Conservation (phyloP, 805 yeast genomes). For the Suhomyces prunicola region DNA sequence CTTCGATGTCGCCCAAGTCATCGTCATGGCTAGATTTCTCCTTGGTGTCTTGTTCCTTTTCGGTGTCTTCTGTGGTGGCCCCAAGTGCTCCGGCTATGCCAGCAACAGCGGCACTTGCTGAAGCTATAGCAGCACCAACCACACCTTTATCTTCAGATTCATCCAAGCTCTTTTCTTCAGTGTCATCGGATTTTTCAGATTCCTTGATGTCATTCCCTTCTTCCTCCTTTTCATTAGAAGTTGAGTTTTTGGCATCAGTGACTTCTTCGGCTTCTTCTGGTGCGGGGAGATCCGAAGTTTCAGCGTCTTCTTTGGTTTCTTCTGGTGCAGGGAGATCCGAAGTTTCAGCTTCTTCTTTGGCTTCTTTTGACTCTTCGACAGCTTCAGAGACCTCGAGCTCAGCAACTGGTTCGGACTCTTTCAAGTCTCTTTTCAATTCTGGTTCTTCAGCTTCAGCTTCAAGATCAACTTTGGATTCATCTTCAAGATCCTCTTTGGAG, state of each 20-base stretch:
- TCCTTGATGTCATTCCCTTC: background rate
- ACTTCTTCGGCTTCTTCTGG: background rate
- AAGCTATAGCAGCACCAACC: conserved; percentile 1
- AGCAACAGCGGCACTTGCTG: conserved; percentile 3
- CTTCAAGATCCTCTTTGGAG: background rate
- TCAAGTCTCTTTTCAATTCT: background rate
- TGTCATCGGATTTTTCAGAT: conserved; percentile 1
- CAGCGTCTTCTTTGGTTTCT: background rate
- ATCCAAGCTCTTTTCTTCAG: conserved; percentile 6
- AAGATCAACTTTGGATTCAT: background rate
- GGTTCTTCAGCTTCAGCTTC: background rate
- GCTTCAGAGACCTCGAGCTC: background rate
- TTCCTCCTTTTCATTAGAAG: background rate
- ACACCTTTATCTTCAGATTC: conserved; percentile 5
- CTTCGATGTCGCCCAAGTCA: conserved; percentile 26
- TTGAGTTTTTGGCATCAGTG: background rate
- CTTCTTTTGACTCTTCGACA: background rate
- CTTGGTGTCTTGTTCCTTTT: background rate
- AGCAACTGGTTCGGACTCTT: background rate
- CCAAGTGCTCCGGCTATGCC: background rate
- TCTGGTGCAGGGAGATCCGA: no score
- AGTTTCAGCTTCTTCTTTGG: background rate
- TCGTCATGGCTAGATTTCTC: conserved; percentile 1
- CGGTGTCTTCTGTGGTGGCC: background rate
- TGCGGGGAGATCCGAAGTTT: background rate